Evolutionary conservation across 2,329 filamentous ascomycete genomes (phyloP), one percentile per base, ranked within the genome.

Genomic region (Polytolypa hystricis): DNA sequence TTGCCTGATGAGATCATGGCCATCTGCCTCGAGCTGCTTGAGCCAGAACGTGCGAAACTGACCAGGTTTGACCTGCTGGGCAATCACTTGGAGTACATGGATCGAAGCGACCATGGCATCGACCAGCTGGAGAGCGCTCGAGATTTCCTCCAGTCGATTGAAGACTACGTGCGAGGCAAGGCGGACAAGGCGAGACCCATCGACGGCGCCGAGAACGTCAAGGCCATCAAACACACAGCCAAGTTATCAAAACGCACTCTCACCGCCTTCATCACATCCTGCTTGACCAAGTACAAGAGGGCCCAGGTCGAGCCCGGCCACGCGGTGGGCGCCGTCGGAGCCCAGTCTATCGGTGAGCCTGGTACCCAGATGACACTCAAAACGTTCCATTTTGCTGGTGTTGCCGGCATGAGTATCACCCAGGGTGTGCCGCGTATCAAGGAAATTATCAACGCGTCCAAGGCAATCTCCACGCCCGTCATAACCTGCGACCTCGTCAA

Each of bases 321-420:
- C 54, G 87, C 91, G 4, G 91, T 98, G 0, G 91, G 91, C 44
- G 91, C 91, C 11, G 86, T 96, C 25, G 91, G 91, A 46, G 91
- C 91, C 1, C 91, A 98, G 60, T 96, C 89, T 1, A 98, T 98
- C 50, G 91, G 91, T 62, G 91, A 98, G 55, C 91, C 91, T 0
- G 91, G 91, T 57, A 98, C 91, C 1, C 91, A 98, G 61, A 98
- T 98, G 91, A 98, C 91, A 1, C 66, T 98, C 45, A 96, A 96
- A 66, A 96, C 91, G 56, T 96, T 96, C 77, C 91, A 96, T 81
- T 98, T 98, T 68, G 91, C 91, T 56, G 91, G 91, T 82, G 91
- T 98, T 45, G 91, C 91, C 29, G 89, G 89, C 58, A 96, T 98
- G 91, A 94, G 85, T 72, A 94, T 98, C 55, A 98, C 91, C 0